Conservation (phyloP, 495 filamentous ascomycete genomes). For the Aspergillus cavernicola region DNA sequence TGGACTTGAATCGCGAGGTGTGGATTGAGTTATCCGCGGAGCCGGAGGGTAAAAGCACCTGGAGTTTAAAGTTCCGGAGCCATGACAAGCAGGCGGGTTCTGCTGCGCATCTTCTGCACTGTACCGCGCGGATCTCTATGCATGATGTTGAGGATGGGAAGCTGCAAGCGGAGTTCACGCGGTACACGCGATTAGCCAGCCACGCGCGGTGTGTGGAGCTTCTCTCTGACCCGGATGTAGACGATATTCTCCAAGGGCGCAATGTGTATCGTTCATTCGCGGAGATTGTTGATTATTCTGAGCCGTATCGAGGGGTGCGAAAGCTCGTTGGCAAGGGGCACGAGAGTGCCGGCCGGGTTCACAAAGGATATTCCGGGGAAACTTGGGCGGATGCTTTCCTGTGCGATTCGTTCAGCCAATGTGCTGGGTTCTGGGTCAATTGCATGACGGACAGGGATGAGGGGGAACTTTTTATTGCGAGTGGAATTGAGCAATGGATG, state of each 20-base stretch:
- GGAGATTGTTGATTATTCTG: conserved; percentile 48
- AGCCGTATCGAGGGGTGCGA: conserved; percentile 40
- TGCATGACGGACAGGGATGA: conserved; percentile 42
- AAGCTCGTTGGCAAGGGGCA: conserved; percentile 41
- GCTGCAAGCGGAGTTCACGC: conserved; percentile 32
- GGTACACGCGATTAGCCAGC: conserved; percentile 39
- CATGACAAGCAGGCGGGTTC: conserved; percentile 1
- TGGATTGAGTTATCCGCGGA: conserved; percentile 33
- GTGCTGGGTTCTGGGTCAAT: conserved; percentile 51
- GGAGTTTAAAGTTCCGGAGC: conserved; percentile 19
- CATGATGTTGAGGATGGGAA: neutral
- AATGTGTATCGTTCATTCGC: conserved; percentile 47
- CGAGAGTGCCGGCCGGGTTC: conserved; percentile 44
- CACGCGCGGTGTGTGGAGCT: conserved; percentile 37
- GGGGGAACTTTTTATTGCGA: conserved; percentile 47
- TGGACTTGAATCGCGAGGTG: conserved; percentile 33
- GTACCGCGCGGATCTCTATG: conserved; percentile 8
- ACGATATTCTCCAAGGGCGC: conserved; percentile 47
- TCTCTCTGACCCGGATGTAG: conserved; percentile 33
- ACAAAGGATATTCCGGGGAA: conserved; percentile 31
- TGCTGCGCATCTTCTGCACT: conserved; percentile 11
- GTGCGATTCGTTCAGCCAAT: conserved; percentile 45
- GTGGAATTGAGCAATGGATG: conserved; percentile 45
- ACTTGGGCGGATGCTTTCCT: conserved; percentile 39
- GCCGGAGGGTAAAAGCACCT: conserved; percentile 16